These are phyloP conservation scores for Suaeda aralocaspica DNA, from an alignment of 148 eudicot genomes.

Conservation along the genomic window DNA sequence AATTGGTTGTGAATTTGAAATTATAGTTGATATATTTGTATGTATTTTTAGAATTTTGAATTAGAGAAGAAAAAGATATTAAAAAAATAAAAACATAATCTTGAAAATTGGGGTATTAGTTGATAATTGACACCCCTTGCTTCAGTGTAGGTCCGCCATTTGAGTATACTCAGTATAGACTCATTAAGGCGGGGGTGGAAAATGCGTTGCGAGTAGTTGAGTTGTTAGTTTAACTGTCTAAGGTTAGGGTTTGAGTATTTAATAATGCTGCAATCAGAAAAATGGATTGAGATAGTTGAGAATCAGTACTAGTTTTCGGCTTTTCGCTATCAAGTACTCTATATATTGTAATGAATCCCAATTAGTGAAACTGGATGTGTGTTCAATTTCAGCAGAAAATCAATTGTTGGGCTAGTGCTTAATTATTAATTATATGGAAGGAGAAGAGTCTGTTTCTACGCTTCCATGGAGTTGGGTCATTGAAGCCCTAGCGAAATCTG, in stretches of 20 bases:
- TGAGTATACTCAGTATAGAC: no score
- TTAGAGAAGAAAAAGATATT: no score
- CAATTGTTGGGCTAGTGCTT: neutral
- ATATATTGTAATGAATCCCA: neutral
- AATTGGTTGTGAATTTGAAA: no score
- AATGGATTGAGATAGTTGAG: neutral
- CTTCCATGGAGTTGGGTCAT: conserved; percentile 62
- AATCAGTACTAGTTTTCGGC: neutral
- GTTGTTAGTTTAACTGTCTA: no score
- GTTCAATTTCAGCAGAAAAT: neutral
- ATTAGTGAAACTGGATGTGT: neutral
- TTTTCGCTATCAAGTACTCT: neutral
- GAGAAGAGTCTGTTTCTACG: conserved; percentile 27
- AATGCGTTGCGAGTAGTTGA: no score
- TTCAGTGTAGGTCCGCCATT: no score
- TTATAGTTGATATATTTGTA: no score
- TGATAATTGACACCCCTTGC: no score
- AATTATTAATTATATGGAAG: conserved; percentile 18
- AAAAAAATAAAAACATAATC: no score
- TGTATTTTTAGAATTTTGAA: no score
- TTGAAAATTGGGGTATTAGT: no score
- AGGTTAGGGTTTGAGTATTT: neutral
- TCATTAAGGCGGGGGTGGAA: no score
- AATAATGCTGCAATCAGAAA: neutral
- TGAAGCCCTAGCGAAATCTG: conserved; percentile 58